Percentiles rank a stretch among this genome's conserved stretches.
Evolutionary conservation across 148 eudicot genomes (phyloP).

Genomic region (Polygonum maritimum): DNA sequence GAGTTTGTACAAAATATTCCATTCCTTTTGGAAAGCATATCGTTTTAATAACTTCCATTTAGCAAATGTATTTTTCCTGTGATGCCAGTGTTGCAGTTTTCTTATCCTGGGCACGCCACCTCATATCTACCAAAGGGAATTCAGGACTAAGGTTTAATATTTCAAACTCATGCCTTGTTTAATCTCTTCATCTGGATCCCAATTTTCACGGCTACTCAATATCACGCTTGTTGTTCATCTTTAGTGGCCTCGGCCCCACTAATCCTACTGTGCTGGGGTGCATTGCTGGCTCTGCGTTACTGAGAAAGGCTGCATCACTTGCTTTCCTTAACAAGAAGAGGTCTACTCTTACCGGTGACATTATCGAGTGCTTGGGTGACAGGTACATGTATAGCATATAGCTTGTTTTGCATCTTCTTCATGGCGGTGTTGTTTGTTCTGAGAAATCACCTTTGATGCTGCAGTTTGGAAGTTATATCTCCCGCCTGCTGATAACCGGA

Average conservation of each 20-base stretch:
- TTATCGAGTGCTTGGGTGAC: slow-evolving; percentile 72
- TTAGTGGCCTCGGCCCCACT: slow-evolving; percentile 14
- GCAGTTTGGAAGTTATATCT: slow-evolving; percentile 76
- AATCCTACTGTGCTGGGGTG: slow-evolving; percentile 67
- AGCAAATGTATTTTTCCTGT: background rate
- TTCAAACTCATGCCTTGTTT: background rate
- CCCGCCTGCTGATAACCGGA: slow-evolving; percentile 28
- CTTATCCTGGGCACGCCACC: slow-evolving; percentile 72
- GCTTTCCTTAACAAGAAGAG: slow-evolving; percentile 66
- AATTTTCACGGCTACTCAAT: background rate
- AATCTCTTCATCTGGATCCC: background rate
- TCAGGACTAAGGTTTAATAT: slow-evolving; percentile 20
- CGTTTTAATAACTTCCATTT: background rate
- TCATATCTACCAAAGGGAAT: slow-evolving; percentile 18
- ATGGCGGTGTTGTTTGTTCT: background rate
- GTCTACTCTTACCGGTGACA: slow-evolving; percentile 78
- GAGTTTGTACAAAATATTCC: background rate
- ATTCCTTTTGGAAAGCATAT: background rate
- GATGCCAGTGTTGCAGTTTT: slow-evolving; percentile 76
- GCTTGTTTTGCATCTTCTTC: background rate
- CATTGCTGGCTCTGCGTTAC: slow-evolving; percentile 69
- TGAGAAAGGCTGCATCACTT: slow-evolving; percentile 72
- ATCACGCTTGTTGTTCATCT: background rate
- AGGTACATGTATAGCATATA: slow-evolving; percentile 28
- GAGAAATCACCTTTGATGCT: slow-evolving; percentile 5